Evolutionary conservation across 2,329 filamentous ascomycete genomes (phyloP), one percentile per base, ranked within the genome.

Genomic region (Penicillium brevicompactum): DNA sequence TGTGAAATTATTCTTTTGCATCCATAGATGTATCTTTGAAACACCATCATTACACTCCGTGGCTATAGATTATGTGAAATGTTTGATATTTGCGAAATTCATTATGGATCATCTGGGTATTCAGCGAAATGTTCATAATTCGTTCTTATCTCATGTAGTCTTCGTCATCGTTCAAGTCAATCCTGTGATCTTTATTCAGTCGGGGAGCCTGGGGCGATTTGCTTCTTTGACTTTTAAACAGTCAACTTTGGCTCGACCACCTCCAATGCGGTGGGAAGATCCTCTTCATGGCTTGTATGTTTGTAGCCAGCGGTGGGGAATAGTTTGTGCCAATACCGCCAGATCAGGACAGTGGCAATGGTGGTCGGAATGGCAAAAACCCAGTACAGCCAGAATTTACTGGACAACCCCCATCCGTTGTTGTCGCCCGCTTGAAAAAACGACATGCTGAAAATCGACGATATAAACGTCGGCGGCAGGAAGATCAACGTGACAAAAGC

Each of bases 391-490:
- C 68, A 71, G 30, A 70, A 62, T 7, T 67, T 60, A 7, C 47
- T 42, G 7, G 68, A 65, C 18, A 68, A 59, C 6, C 40, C 50
- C 58, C 61, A 65, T 1, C 60, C 59, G 4, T 49, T 43, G 21
- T 59, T 55, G 10, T 49, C 50, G 18, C 56, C 56, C 9, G 62
- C 66, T 24, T 67, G 58, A 47, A 72, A 72, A 54, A 73, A 73
- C 10, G 61, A 65, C 62, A 68, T 73, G 48, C 70, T 70, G 58
- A 73, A 73, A 21, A 73, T 49, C 7, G 66, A 63, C 41, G 40
- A 80, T 13, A 83, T 71, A 57, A 83, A 83, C 0, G 82, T 84
- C 0, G 79, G 74, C 0, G 82, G 82, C 0, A 84, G 63, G 40
- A 84, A 84, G 0, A 70, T 65, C 6, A 82, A 60, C 0, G 80